Evolutionary conservation across 2,329 filamentous ascomycete species (phyloP), one percentile per base, ranked within the genome.

Genomic region (Sporothrix dimorphospora): DNA sequence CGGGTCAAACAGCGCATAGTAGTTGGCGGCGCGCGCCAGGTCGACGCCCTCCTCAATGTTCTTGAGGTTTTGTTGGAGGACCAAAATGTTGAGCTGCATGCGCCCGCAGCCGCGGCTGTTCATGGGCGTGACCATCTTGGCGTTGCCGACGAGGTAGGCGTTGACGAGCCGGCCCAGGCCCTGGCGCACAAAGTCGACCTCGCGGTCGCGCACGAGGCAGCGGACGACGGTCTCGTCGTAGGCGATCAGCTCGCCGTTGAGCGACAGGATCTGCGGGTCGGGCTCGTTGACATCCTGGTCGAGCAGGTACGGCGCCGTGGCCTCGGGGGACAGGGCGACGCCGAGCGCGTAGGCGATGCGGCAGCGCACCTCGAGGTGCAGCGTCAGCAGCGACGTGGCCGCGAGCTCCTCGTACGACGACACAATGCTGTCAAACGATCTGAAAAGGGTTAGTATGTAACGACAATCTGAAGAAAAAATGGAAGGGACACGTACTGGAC

Each of bases 41-140:
- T 88, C 86, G 3, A 92, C 90, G 9, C 87, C 87, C 1, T 88
- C 85, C 80, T 96, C 94, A 70, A 99, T 91, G 76, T 97, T 97
- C 83, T 97, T 97, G 71, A 99, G 88, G 78, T 97, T 98, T 80
- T 99, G 96, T 82, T 98, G 95, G 69, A 99, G 85, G 53, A 99
- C 96, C 30, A 98, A 87, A 66, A 98, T 94, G 80, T 99, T 97
- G 78, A 98, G 89, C 80, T 94, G 91, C 89, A 99, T 94, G 49
- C 94, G 89, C n/a, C 90, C 89, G 73, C 91, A 93, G 55, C 96
- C 96, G 77, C 92, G 89, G 49, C 83, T 84, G 80, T 99, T 98
- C 90, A 99, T 95, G 8, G 91, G 90, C 67, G 90, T 89, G 59
- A 95, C 92, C 78, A 88, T 87, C 21, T 86, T 83, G 1, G 90